Percentiles rank a stretch among this genome's conserved stretches.
phyloP scores from a whole-genome alignment of 192 early-diverging fungal genomes.

The Lobulomyces angularis region DNA sequence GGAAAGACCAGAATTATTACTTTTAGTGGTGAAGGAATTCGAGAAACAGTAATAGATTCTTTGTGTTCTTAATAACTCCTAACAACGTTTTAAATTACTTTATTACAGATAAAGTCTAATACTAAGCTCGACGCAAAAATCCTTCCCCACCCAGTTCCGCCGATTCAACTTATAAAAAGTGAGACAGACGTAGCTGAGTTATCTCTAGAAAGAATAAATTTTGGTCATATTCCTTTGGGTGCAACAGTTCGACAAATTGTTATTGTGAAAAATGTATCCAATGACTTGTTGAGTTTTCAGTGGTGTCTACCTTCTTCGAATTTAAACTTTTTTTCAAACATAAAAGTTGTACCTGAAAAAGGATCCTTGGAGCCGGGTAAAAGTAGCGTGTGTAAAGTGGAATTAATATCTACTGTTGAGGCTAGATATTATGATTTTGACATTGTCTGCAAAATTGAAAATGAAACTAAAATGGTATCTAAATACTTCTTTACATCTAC shows the following conservation, averaged over 20 bases:
- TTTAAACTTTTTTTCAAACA: conserved; percentile 4
- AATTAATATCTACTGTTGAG: conserved; percentile 15
- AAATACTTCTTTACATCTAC: neutral
- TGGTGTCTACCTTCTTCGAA: conserved; percentile 16
- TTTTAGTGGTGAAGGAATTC: conserved; percentile 26
- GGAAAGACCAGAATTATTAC: conserved; percentile 35
- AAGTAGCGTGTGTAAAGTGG: conserved; percentile 27
- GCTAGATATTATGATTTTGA: conserved; percentile 22
- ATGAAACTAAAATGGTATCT: conserved; percentile 32
- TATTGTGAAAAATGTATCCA: conserved; percentile 24
- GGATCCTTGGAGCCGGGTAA: conserved; percentile 20
- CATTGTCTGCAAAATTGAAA: conserved; percentile 29
- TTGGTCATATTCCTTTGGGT: conserved; percentile 34
- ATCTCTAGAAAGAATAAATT: conserved; percentile 31
- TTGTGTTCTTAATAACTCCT: no score
- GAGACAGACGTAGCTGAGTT: conserved; percentile 1
- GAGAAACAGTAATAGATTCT: conserved; percentile 4
- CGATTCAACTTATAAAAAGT: no score
- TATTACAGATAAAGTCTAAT: no score
- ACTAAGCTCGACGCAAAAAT: no score
- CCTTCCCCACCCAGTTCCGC: no score
- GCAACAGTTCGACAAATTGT: conserved; percentile 21
- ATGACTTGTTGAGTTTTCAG: conserved; percentile 19
- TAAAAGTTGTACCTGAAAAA: conserved; percentile 20
- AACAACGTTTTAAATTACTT: no score